These are phyloP conservation scores for Bertia moriformis DNA, from an alignment of 2,329 filamentous ascomycete genomes.

Conservation along the genomic window DNA sequence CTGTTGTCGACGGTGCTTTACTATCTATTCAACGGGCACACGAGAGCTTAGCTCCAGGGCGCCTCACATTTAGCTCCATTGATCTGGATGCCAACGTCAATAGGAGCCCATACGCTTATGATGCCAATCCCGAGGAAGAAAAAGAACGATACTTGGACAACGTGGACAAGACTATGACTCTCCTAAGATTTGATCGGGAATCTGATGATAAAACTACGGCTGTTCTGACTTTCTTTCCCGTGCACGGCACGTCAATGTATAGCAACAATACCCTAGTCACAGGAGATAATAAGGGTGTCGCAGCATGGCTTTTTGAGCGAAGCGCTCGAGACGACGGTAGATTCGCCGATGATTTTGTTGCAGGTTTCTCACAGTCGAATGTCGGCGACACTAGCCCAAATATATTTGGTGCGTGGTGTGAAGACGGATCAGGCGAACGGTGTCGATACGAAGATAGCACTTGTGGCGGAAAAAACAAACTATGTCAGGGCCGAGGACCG, in stretches of 20 bases:
- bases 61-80: conserved; percentile 54
- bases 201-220: conserved; percentile 66
- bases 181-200: conserved; percentile 63
- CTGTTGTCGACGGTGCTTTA: conserved; percentile 75
- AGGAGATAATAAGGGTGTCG: conserved; percentile 94
- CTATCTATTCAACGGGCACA: conserved; percentile 74
- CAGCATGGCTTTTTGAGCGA: conserved; percentile 71
- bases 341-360: conserved; percentile 59
- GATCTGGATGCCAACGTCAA: conserved; percentile 76
- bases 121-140: conserved; percentile 69
- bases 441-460: conserved; percentile 74
- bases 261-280: conserved; percentile 83
- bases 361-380: conserved; percentile 82
- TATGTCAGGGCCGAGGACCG: conserved; percentile 63
- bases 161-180: conserved; percentile 62
- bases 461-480: conserved; percentile 55
- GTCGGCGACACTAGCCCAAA: conserved; percentile 88
- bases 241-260: conserved; percentile 80
- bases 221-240: conserved; percentile 78
- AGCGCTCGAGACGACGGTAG: conserved; percentile 36
- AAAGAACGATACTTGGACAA: conserved; percentile 47
- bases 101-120: conserved; percentile 74
- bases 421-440: conserved; percentile 60
- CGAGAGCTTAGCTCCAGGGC: conserved; percentile 52
- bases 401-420: conserved; percentile 73